Conservation (phyloP, 129 eudicot genomes). For the Rutidosis leptorrhynchoides region DNA sequence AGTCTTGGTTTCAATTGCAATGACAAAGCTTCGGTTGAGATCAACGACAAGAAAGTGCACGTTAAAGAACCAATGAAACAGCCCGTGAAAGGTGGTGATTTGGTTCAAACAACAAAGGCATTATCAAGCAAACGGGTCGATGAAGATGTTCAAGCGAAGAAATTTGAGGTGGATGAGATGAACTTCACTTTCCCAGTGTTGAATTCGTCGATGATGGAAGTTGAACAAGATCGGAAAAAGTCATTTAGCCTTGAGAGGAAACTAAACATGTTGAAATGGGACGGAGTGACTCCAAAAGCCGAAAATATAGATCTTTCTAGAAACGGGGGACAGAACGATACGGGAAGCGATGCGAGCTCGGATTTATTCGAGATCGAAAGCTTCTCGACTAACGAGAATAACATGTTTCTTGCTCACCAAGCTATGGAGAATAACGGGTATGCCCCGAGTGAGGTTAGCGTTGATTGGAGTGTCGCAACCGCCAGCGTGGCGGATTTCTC, state of each 20-base stretch:
- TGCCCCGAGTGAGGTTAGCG: constrained; percentile 90
- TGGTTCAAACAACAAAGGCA: constrained; percentile 20
- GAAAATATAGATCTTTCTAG: constrained; percentile 24
- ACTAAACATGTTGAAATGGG: constrained; percentile 55
- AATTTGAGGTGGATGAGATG: constrained; percentile 25
- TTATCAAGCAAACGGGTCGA: constrained; percentile 36
- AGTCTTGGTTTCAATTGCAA: constrained; percentile 51
- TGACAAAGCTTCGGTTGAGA: constrained; percentile 47
- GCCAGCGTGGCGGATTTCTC: constrained; percentile 73
- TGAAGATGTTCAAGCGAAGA: constrained; percentile 29
- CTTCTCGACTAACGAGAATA: constrained; percentile 51
- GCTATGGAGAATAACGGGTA: constrained; percentile 42
- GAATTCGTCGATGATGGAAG: constrained; percentile 25
- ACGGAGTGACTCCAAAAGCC: constrained; percentile 41
- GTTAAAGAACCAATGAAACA: constrained; percentile 22
- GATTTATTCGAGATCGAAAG: constrained; percentile 90
- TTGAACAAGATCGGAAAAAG: constrained; percentile 27
- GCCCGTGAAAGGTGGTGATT: constrained; percentile 23
- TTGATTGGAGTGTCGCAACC: constrained; percentile 83
- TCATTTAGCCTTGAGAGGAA: constrained; percentile 39
- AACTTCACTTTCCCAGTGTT: constrained; percentile 44
- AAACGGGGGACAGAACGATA: constrained; percentile 40
- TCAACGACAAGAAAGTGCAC: constrained; percentile 28
- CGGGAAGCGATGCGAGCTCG: constrained; percentile 79
- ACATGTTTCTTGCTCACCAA: constrained; percentile 38